phyloP scores from a whole-genome alignment of 106 monocot species.

The Phalaenopsis equestris region DNA sequence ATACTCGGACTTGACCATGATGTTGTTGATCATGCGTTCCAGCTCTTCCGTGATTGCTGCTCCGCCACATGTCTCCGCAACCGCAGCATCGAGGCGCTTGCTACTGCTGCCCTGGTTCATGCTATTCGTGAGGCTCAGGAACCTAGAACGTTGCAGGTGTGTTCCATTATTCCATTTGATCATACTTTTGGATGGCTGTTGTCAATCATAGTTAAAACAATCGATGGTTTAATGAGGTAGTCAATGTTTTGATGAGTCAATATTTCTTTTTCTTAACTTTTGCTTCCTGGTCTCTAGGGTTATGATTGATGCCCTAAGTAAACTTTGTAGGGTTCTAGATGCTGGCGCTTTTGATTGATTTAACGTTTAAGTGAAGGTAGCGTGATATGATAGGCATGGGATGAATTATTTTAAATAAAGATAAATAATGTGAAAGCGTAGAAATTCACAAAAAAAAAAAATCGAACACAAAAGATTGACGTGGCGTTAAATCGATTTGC shows the following conservation, averaged over 20 bases:
- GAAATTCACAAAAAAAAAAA: too few relatives aligned
- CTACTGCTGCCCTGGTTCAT: slow-evolving; percentile 97
- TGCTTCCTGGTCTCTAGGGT: neutral
- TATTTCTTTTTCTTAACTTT: neutral
- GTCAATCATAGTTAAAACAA: neutral
- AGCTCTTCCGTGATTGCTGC: slow-evolving; percentile 84
- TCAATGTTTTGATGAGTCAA: neutral
- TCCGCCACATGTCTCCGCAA: slow-evolving; percentile 86
- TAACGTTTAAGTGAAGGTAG: neutral
- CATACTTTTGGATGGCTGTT: neutral
- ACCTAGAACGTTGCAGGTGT: slow-evolving; percentile 88
- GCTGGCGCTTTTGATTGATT: neutral
- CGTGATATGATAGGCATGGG: neutral
- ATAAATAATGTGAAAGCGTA: too few relatives aligned
- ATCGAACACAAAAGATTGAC: too few relatives aligned
- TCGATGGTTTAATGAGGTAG: neutral
- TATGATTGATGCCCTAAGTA: neutral
- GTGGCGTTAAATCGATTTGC: too few relatives aligned
- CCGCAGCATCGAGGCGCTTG: slow-evolving; percentile 88
- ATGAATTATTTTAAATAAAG: neutral
- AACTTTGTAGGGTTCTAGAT: neutral
- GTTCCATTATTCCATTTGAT: neutral
- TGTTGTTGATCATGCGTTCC: slow-evolving; percentile 86
- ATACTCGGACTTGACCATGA: slow-evolving; percentile 77
- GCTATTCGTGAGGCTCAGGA: slow-evolving; percentile 96